phyloP scores from a whole-genome alignment of 257 asterid species.

The Salvia rosmarinus region DNA sequence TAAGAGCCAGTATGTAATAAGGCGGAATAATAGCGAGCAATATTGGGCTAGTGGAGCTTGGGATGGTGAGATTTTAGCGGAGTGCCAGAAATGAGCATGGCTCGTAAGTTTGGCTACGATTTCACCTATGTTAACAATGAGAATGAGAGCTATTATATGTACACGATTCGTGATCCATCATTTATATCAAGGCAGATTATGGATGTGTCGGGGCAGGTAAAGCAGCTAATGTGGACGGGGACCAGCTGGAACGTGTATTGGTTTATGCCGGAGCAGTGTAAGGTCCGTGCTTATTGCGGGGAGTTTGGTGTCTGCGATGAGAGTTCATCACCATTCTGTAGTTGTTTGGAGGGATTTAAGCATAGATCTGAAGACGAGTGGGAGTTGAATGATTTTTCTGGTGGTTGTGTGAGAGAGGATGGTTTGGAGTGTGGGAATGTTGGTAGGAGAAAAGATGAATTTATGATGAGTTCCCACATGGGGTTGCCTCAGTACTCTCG shows the following conservation, averaged over 20 bases:
- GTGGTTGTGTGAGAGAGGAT: conserved; percentile 51
- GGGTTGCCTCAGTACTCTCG: conserved; percentile 33
- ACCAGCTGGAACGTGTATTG: conserved; percentile 47
- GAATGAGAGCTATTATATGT: conserved; percentile 52
- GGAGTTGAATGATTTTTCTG: conserved; percentile 50
- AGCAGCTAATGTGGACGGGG: conserved; percentile 41
- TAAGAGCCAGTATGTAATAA: conserved; percentile 48
- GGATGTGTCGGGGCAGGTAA: conserved; percentile 54
- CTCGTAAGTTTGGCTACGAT: conserved; percentile 34
- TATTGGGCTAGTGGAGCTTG: conserved; percentile 76
- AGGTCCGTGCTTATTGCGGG: conserved; percentile 58
- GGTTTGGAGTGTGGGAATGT: conserved; percentile 42
- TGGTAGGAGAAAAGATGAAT: conserved; percentile 40
- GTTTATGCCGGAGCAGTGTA: conserved; percentile 54
- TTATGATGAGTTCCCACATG: conserved; percentile 25
- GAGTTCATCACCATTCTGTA: conserved; percentile 41
- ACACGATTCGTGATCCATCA: conserved; percentile 38
- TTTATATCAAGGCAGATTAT: conserved; percentile 36
- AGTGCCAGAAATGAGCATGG: conserved; percentile 58
- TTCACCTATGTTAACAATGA: conserved; percentile 41
- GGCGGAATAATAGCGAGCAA: conserved; percentile 46
- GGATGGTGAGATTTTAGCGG: conserved; percentile 53
- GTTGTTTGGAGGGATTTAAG: conserved; percentile 49
- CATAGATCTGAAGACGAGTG: conserved; percentile 46
- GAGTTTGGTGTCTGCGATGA: conserved; percentile 48